Evolutionary conservation across 495 filamentous ascomycete genomes (phyloP), one percentile per base, ranked within the genome.

Genomic region (Staphylotrichum longicolle): DNA sequence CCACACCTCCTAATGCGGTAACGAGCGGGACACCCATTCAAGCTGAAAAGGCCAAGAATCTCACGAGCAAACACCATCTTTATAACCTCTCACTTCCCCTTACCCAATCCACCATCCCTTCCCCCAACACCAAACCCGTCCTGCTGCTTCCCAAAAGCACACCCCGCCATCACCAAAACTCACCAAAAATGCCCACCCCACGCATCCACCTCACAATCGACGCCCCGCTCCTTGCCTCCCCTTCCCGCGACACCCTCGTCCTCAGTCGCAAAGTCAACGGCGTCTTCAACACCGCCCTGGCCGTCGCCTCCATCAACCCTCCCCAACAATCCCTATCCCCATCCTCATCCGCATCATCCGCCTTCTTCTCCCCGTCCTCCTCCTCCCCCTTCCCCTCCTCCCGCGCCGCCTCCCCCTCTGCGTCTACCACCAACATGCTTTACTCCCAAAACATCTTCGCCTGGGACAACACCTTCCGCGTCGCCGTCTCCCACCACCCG

Each of bases 131-230:
- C 20, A 27, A 27, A 27, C 0, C 20, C 20, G 20, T 27, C 20
- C 20, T 27, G 20, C 20, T 1, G 20, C 20, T 27, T 1, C 20
- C 20, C 1, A 27, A 1, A 27, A 27, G n/a, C 20, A 27, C 20
- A 27, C 20, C 20, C 20, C 20, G 3, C 7, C 39, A 40, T 40
- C 10, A 7, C 39, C 39, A 45, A 11, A 7, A 45, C 9, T 10
- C 12, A 11, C 9, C 9, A 45, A 45, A 45, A 45, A 45, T 45
- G 42, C 42, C 42, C 8, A 11, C 42, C 42, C 42, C 42, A 5
- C 42, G 42, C 42, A 45, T 45, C 42, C 42, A 12, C 42, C 42
- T 45, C 10, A 45, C 42, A 45, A 45, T 45, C 12, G 42, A 45
- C 42, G 12, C 42, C 42, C 42, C 42, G 7, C 42, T 45, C 42